Evolutionary conservation across 139 green algal species (phyloP).

Genomic region (Tetraselmis chui): DNA sequence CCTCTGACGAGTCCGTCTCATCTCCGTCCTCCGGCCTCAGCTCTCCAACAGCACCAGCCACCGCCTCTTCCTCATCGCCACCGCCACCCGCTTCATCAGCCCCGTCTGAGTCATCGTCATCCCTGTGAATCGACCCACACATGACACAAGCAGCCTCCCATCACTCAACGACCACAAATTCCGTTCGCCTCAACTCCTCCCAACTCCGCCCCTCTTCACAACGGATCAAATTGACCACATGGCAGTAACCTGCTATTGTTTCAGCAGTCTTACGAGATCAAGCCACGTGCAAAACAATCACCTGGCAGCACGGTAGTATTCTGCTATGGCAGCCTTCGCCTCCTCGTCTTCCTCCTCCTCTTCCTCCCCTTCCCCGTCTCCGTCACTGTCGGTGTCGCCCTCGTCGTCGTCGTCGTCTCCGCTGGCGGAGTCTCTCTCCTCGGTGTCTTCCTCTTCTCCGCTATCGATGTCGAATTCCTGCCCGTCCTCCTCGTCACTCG

Average conservation of each 20-base stretch:
- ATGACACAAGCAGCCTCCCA: too few species aligned
- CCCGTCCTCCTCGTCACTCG: constrained; percentile 40
- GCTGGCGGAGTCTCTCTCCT: constrained; percentile 11
- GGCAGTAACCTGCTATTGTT: not conserved
- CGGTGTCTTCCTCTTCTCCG: constrained; percentile 17
- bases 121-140: not conserved
- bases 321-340: constrained; percentile 40
- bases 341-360: constrained; percentile 41
- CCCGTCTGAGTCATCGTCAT: constrained; percentile 1
- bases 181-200: not conserved
- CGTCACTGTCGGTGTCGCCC: constrained; percentile 13
- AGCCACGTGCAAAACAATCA: constrained; percentile 5
- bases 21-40: constrained; percentile 29
- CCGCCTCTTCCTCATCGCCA: not conserved
- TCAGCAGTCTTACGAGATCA: constrained; percentile 3
- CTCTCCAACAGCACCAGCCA: not conserved
- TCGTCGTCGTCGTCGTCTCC: constrained; percentile 15
- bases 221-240: constrained; percentile 11
- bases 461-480: constrained; percentile 10
- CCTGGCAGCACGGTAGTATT: constrained; percentile 29
- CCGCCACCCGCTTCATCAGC: not conserved
- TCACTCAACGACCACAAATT: not conserved
- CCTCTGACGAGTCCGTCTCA: constrained; percentile 86
- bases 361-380: constrained; percentile 18
- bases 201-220: constrained; percentile 8